These are phyloP conservation scores for Eutrema heterophyllum DNA, from an alignment of 345 rosid species.

Conservation along the genomic window DNA sequence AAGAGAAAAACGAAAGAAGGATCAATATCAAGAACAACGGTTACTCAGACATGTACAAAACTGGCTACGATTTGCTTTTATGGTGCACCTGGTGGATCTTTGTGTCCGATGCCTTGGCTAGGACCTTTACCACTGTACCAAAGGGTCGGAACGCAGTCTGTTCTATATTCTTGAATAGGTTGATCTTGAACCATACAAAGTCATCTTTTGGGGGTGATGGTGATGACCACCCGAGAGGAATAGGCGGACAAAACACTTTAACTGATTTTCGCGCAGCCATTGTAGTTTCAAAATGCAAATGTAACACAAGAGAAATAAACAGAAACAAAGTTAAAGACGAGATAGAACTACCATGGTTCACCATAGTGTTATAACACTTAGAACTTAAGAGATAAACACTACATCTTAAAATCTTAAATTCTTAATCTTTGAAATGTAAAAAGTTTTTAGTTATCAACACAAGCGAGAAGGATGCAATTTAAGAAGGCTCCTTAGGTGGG, in stretches of 20 bases:
- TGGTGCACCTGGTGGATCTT: conserved; percentile 21
- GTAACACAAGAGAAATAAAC: conserved; percentile 14
- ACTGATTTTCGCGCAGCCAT: not conserved
- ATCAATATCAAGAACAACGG: not conserved
- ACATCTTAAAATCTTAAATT: too few species aligned
- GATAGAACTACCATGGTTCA: conserved; percentile 10
- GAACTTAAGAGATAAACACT: not conserved
- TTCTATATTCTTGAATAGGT: conserved; percentile 29
- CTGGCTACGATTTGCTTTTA: not conserved
- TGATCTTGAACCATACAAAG: conserved; percentile 18
- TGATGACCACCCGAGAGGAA: conserved; percentile 3
- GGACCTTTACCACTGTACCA: conserved; percentile 26
- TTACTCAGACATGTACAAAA: not conserved
- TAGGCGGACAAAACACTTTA: conserved; percentile 11
- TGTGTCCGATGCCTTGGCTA: conserved; percentile 34
- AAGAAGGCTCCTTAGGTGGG: conserved; percentile 13
- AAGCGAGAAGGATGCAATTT: conserved; percentile 4
- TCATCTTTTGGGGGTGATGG: conserved; percentile 15
- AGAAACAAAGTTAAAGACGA: not conserved
- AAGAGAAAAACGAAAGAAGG: not conserved
- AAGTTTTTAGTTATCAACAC: not conserved
- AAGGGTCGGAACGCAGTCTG: conserved; percentile 29
- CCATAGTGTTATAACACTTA: conserved; percentile 6
- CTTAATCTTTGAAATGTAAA: not conserved
- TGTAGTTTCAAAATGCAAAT: conserved; percentile 9